Percentiles rank a stretch among this genome's conserved stretches.
Conservation (phyloP, 2,329 filamentous ascomycete genomes). For the Fusarium armeniacum region DNA sequence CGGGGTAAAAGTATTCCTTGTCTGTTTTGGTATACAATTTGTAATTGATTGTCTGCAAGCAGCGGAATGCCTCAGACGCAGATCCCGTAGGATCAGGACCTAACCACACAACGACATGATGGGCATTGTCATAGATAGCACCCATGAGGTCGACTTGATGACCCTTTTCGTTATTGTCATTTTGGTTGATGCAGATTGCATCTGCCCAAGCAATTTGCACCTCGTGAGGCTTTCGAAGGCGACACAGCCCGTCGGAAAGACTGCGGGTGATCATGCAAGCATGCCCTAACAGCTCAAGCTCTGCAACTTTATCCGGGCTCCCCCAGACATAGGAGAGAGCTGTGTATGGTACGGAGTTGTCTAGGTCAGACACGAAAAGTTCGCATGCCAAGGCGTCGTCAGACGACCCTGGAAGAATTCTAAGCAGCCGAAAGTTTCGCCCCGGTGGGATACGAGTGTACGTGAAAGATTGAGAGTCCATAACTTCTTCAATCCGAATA, state of each 20-base stretch:
- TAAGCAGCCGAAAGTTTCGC: conserved; percentile 5
- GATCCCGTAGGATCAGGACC: conserved; percentile 10
- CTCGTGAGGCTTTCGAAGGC: conserved; percentile 2
- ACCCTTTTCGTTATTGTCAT: conserved; percentile 17
- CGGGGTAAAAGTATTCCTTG: conserved; percentile 2
- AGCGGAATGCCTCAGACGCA: conserved; percentile 16
- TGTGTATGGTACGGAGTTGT: conserved; percentile 5
- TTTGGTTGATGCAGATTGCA: conserved; percentile 23
- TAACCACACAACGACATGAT: conserved; percentile 22
- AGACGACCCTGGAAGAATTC: neutral
- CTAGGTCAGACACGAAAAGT: conserved; percentile 9
- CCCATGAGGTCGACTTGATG: conserved; percentile 26
- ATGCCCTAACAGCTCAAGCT: neutral
- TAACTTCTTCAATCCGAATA: fast-evolving
- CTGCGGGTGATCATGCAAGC: conserved; percentile 8
- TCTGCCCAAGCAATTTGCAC: conserved; percentile 4
- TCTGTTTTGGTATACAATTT: conserved; percentile 12
- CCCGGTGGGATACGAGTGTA: conserved; percentile 3
- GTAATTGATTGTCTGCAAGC: conserved; percentile 14
- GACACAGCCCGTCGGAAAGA: conserved; percentile 11
- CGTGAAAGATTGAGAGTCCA: conserved; percentile 7
- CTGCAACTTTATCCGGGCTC: neutral
- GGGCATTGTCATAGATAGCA: conserved; percentile 16
- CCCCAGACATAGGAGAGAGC: conserved; percentile 5
- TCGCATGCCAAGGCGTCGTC: conserved; percentile 11